phyloP scores from a whole-genome alignment of 306 rosid genomes.

The Spatholobus suberectus region DNA sequence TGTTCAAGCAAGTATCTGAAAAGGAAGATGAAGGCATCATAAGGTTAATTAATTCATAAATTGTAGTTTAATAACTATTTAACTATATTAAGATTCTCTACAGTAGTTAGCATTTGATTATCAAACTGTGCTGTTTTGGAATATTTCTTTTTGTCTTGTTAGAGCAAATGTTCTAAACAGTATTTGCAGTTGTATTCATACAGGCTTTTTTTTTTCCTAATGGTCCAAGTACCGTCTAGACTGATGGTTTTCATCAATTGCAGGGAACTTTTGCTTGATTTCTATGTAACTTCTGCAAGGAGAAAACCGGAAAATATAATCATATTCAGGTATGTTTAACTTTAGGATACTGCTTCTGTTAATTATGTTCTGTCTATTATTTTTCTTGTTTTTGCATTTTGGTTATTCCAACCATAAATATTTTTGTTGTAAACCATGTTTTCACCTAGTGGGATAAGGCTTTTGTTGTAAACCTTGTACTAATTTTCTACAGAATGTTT shows the following conservation, averaged over 20 bases:
- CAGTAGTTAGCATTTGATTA: not conserved
- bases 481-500: not conserved
- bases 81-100: not conserved
- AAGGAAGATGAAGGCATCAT: conserved; percentile 89
- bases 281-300: conserved; percentile 82
- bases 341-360: not conserved
- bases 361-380: not conserved
- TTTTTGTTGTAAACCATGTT: not conserved
- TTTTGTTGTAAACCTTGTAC: not conserved
- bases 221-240: not conserved
- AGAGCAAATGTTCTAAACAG: not conserved
- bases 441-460: not conserved
- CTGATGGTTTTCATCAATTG: conserved; percentile 41
- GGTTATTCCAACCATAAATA: not conserved
- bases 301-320: conserved; percentile 91
- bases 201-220: not conserved
- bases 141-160: not conserved
- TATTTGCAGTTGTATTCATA: conserved; percentile 10
- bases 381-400: not conserved
- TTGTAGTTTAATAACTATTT: not conserved
- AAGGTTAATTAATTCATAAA: conserved; percentile 51
- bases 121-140: not conserved
- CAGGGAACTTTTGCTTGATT: conserved; percentile 91
- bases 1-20: conserved; percentile 72
- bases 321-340: conserved; percentile 78